Conservation (phyloP, 176 grass and related monocot genomes). For the Aegilops bicornis region DNA sequence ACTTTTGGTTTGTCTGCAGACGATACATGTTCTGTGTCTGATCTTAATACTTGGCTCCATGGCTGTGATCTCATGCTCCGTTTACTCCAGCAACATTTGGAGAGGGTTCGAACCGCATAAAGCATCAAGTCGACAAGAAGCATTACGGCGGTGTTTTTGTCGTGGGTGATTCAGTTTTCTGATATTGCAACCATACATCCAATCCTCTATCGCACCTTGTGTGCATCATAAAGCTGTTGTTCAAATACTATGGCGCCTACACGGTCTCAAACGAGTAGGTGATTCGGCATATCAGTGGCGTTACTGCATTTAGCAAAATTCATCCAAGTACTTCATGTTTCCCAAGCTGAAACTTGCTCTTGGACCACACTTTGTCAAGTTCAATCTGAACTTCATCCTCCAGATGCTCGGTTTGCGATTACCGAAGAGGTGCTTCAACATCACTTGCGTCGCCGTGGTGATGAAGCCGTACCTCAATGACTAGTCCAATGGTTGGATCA, state of each 20-base stretch:
- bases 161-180: neutral
- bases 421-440: neutral
- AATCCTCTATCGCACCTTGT: neutral
- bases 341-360: neutral
- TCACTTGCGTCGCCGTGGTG: neutral
- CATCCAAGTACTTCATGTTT: neutral
- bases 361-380: neutral
- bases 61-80: neutral
- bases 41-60: neutral
- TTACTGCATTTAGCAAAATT: neutral
- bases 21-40: neutral
- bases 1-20: neutral
- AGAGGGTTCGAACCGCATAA: neutral
- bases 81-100: neutral
- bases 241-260: neutral
- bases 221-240: neutral
- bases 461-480: neutral
- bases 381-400: neutral
- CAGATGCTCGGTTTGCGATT: neutral
- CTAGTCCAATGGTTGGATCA: neutral
- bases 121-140: neutral
- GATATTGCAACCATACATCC: neutral
- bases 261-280: neutral
- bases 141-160: neutral
- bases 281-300: neutral